phyloP scores from a whole-genome alignment of 2,329 filamentous ascomycete genomes.

The Diaporthe longicolla region DNA sequence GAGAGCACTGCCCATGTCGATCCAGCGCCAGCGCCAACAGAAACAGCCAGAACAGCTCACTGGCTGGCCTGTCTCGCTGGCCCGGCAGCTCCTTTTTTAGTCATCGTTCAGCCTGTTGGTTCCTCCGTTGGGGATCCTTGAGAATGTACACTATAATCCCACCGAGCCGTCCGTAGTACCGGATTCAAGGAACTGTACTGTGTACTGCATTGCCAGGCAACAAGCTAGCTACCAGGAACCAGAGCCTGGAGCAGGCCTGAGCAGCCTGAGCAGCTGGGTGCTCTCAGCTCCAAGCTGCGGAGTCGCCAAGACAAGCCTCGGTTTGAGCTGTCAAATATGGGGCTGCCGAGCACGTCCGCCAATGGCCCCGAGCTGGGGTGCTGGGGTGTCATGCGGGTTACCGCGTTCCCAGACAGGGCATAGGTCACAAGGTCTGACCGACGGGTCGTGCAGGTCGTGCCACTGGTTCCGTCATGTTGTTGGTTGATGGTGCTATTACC shows the following conservation, averaged over 20 bases:
- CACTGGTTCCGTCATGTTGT: constrained; percentile 27
- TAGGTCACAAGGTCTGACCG: not conserved
- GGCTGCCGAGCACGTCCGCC: constrained; percentile 14
- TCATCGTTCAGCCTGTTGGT: not conserved
- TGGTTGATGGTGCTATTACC: constrained; percentile 1
- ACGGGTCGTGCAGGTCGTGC: constrained; percentile 4
- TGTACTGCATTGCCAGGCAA: too few relatives aligned
- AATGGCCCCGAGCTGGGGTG: constrained; percentile 4
- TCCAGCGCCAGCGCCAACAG: not conserved
- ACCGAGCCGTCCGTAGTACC: constrained; percentile 1
- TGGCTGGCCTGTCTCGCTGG: constrained; percentile 5
- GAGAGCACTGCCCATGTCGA: constrained; percentile 24
- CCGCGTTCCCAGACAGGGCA: constrained; percentile 20
- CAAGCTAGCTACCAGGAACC: too few relatives aligned
- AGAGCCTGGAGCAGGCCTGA: not conserved
- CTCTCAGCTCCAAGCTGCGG: constrained; percentile 25
- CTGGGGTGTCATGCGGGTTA: constrained; percentile 28
- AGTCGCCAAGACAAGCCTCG: constrained; percentile 25
- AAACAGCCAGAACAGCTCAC: not conserved
- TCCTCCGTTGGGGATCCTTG: not conserved
- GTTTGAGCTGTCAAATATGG: constrained; percentile 32
- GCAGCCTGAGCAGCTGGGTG: not conserved
- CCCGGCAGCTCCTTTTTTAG: constrained; percentile 13
- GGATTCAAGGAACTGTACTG: too few relatives aligned
- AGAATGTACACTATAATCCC: not conserved